Evolutionary conservation across 108 stramenopile genomes (phyloP).

Genomic region (Nannochloropsis salina): DNA sequence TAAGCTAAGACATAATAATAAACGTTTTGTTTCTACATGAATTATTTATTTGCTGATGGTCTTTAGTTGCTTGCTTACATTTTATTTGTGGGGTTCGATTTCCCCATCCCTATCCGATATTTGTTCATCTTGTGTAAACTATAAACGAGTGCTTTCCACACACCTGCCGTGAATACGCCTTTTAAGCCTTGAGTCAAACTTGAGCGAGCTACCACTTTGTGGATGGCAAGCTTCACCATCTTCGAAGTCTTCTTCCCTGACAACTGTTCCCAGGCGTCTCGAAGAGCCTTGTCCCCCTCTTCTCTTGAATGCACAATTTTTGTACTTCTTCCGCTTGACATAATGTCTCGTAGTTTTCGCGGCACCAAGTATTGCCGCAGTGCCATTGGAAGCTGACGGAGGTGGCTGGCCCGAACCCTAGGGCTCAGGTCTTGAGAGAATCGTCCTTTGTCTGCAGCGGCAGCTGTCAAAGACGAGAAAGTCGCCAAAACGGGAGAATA

Average conservation of each 20-base stretch:
- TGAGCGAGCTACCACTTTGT: conserved; percentile 43
- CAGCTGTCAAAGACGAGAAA: not conserved
- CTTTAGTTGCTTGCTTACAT: not conserved
- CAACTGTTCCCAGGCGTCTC: not conserved
- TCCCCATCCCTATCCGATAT: not conserved
- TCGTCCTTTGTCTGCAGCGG: not conserved
- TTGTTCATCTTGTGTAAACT: conserved; percentile 34
- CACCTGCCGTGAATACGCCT: conserved; percentile 51
- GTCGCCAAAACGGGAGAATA: conserved; percentile 35
- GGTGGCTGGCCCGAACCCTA: not conserved
- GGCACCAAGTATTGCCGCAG: not conserved
- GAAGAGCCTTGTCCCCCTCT: not conserved
- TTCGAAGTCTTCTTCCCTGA: not conserved
- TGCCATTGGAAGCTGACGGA: conserved; percentile 1
- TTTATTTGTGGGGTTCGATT: not conserved
- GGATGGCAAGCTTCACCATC: not conserved
- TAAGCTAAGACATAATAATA: too few species aligned
- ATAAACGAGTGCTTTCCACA: conserved; percentile 45
- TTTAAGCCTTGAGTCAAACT: conserved; percentile 47
- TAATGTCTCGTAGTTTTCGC: not conserved
- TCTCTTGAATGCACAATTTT: not conserved
- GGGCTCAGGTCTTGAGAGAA: not conserved
- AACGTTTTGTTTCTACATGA: too few species aligned
- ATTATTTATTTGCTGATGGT: too few species aligned
- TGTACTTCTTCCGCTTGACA: not conserved